Evolutionary conservation across 768 basidiomycete species (phyloP).

Genomic region (Leccinum barrowsii): DNA sequence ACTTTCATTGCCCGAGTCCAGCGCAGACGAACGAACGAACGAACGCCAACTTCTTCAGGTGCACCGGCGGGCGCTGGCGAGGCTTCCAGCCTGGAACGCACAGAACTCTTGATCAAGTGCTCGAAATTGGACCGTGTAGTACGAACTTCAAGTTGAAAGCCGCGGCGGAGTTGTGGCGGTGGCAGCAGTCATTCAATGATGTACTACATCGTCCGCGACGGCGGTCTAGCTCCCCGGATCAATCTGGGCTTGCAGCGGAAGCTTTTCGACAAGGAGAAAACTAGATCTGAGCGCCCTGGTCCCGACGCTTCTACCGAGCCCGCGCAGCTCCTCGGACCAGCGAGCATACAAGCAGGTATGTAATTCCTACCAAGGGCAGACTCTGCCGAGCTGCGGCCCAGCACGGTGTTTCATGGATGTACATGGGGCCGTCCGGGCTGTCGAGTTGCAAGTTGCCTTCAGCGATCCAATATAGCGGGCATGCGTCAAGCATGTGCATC

Average conservation of each 20-base stretch:
- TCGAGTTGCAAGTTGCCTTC: conserved; percentile 10
- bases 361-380: conserved; percentile 2
- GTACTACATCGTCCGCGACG: not conserved
- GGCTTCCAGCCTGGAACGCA: conserved; percentile 19
- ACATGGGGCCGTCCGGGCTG: not conserved
- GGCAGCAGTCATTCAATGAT: not conserved
- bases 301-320: not conserved
- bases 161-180: not conserved
- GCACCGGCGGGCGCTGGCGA: conserved; percentile 44
- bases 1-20: conserved; percentile 4
- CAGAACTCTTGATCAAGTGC: conserved; percentile 30
- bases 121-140: conserved; percentile 36
- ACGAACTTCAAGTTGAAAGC: conserved; percentile 19
- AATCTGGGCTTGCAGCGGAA: not conserved
- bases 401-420: not conserved
- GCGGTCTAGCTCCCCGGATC: not conserved
- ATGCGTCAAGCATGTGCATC: conserved; percentile 21
- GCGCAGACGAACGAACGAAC: conserved; percentile 50
- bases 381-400: not conserved
- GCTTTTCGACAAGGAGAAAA: not conserved
- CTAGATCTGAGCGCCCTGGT: conserved; percentile 3
- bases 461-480: conserved; percentile 15
- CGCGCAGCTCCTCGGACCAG: not conserved
- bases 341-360: not conserved
- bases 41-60: conserved; percentile 47